Percentiles rank a stretch among this genome's conserved stretches.
Evolutionary conservation across 352 stramenopile species (phyloP).

Genomic region (Globisporangium ultimum): DNA sequence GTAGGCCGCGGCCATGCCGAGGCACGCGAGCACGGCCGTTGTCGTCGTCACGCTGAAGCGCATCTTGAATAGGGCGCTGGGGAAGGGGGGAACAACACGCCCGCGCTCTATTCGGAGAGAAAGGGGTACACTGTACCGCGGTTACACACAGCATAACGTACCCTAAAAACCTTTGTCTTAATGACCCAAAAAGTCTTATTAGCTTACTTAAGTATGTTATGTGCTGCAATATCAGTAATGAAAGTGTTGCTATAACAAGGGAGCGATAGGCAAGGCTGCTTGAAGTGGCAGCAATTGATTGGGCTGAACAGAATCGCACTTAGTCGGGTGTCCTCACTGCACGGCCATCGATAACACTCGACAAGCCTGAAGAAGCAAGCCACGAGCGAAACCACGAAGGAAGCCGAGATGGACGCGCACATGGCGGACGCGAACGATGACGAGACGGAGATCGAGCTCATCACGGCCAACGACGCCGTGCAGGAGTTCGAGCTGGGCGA

Average conservation of each 20-base stretch:
- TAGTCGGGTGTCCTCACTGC: conserved; percentile 7
- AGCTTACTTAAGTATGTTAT: no score
- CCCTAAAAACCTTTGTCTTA: no score
- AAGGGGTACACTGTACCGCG: neutral
- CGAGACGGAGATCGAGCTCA: conserved; percentile 79
- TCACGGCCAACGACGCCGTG: conserved; percentile 72
- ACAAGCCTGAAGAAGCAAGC: no score
- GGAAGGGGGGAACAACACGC: conserved; percentile 10
- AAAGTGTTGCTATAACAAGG: no score
- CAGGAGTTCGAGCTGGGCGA: conserved; percentile 86
- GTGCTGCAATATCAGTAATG: no score
- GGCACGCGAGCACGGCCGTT: conserved; percentile 70
- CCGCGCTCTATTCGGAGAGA: neutral
- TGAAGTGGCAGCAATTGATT: conserved; percentile 38
- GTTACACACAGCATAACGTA: no score
- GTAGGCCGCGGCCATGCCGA: conserved; percentile 79
- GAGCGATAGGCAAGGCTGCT: neutral
- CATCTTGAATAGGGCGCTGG: conserved; percentile 37
- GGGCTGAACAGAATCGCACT: conserved; percentile 14
- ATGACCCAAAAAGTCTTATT: no score
- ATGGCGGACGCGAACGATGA: conserved; percentile 34
- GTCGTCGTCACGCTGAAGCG: conserved; percentile 70
- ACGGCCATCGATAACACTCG: conserved; percentile 3
- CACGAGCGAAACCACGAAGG: no score
- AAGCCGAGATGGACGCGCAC: conserved; percentile 25